Base-by-base conservation (phyloP, 768 basidiomycete genomes). In the Suillus occidentalis region DNA sequence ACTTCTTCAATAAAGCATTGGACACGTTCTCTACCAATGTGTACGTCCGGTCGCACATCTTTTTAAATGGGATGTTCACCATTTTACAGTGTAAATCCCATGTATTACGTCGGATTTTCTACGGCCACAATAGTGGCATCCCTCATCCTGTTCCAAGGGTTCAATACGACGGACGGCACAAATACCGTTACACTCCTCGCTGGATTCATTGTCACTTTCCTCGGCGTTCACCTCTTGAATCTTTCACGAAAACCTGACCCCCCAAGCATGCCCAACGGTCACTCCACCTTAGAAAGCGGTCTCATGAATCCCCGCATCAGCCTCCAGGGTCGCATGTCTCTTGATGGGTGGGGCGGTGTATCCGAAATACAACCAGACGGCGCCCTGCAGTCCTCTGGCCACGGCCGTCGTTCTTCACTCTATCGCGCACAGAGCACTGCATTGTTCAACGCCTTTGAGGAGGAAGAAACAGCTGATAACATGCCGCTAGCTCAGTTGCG, bases 71-170 rank as follows among this genome's bases (percentile, higher is more conserved):
- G 6, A 55, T 20, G 45, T 25, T 10, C 28, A 52, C 39, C 2
- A 10, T 50, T 40, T 28, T 22, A 61, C 68, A 97, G 95, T 58
- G 96, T 99, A 60, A 99, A 99, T 75, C 97, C 96, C 0, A 91
- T 97, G 82, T 99, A 99, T 79, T 98, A 95, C 72, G 97, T 98
- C 76, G 90, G 93, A 75, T 99, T 99, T 81, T 94, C 94, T 20
- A 92, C 92, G 2, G 90, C 91, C 6, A 98, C 96, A 56, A 91
- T 97, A 72, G 82, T 97, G 50, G 95, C 97, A 0, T 97, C 95
- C 66, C 85, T 97, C 65, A 97, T 99, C 71, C 85, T 99, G 66
- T 98, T 99, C 85, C 92, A 95, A 81, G 97, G 97, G 0, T 91
- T 99, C 82, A 95, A 98, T 79, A 98, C 94, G 6, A 87, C 89